Conservation (phyloP, 495 filamentous ascomycete genomes). For the Talaromyces adpressus region DNA sequence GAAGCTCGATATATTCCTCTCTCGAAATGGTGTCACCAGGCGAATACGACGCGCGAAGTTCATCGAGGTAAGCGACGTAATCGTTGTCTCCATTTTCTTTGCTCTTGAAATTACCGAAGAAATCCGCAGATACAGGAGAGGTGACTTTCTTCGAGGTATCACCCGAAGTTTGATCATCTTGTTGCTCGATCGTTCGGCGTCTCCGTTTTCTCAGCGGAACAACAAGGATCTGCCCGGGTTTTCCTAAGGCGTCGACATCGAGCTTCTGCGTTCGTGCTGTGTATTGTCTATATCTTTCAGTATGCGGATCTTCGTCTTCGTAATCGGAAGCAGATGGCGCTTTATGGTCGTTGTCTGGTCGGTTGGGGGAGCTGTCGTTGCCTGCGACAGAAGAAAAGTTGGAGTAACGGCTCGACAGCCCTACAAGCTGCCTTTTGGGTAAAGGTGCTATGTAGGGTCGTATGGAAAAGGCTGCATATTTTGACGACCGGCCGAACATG, state of each 20-base stretch:
- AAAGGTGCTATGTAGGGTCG: conserved; percentile 8
- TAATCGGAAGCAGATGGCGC: background rate
- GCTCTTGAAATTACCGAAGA: background rate
- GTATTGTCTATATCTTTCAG: background rate
- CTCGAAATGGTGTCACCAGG: conserved; percentile 17
- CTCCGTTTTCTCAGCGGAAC: conserved; percentile 16
- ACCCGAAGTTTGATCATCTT: background rate
- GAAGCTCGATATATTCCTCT: conserved; percentile 22
- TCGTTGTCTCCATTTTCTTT: background rate
- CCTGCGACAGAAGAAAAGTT: background rate
- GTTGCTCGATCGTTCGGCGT: conserved; percentile 6
- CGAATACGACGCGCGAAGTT: conserved; percentile 12
- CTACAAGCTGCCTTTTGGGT: background rate
- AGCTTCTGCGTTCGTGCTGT: conserved; percentile 13
- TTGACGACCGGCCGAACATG: conserved; percentile 5
- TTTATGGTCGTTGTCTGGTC: background rate
- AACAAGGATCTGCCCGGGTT: conserved; percentile 36
- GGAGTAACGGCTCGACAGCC: background rate
- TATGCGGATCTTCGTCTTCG: background rate
- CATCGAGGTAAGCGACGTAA: conserved; percentile 20
- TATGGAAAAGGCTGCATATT: conserved; percentile 2
- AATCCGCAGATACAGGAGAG: background rate
- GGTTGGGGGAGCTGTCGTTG: background rate
- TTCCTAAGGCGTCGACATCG: conserved; percentile 29
- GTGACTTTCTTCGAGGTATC: background rate